Evolutionary conservation across 306 rosid species (phyloP), one percentile per base, ranked within the genome.

Genomic region (Cicer judaicum): DNA sequence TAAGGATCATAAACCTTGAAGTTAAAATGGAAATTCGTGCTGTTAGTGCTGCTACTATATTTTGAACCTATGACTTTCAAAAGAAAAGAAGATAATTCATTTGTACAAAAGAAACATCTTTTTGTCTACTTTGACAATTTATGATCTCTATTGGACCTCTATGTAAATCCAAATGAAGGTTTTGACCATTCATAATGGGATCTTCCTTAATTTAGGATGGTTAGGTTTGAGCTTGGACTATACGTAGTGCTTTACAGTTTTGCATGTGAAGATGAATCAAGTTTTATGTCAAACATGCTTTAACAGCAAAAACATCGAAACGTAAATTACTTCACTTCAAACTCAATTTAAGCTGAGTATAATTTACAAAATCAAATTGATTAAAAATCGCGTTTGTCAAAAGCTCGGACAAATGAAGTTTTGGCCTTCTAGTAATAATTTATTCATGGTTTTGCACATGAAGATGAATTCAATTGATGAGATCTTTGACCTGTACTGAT

Each of bases 381-480:
- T 29, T 29, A 29, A 29, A 29, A 2, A 29, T 29, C 19, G 29
- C 16, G 36, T 19, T 3, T 18, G 10, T 59, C 65, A 59, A 36
- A 34, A 7, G 2, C 65, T 34, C 18, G 1, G 4, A n/a, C 29
- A 39, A 5, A 15, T 15, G 63, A 70, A 53, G 48, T 57, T 43
- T 42, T 72, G 57, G 5, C 46, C 16, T n/a, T 57, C 56, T 42
- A 8, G 36, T 16, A 53, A 49, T 70, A 39, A 7, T 54, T 59
- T 42, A 39, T 54, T 59, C 19, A 39, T 50, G 75, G 14, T 62
- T 60, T 69, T 29, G 49, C 50, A 18, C 73, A 2, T 48, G 34
- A 57, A 56, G 71, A 78, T 65, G 70, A 61, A 46, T 38, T 15
- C 46, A 50, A 52, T 69, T 72, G 75, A 65, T 43, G 82, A 42